Evolutionary conservation across 1,284 basidiomycete genomes (phyloP).

Genomic region (Rhodotorula sp.): DNA sequence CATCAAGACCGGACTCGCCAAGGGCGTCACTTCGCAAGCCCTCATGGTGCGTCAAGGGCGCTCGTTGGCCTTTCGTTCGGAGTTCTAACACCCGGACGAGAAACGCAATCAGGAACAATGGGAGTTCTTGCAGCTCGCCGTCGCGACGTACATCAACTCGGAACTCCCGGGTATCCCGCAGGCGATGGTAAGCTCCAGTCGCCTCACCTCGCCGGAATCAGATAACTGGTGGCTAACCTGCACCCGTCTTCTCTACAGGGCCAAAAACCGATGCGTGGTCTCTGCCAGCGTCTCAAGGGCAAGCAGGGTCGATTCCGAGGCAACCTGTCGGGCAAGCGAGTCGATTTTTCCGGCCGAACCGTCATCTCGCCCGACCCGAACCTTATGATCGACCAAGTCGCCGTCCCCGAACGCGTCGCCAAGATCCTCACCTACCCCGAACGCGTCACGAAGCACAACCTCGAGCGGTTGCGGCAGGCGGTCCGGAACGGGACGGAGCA

Average conservation of each 20-base stretch:
- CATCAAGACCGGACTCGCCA: slow-evolving; percentile 83
- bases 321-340: slow-evolving; percentile 97
- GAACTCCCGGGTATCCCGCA: slow-evolving; percentile 89
- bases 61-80: accelerated
- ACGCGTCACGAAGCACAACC: slow-evolving; percentile 88
- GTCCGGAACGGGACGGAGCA: slow-evolving; percentile 86
- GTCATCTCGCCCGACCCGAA: slow-evolving; percentile 99
- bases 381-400: slow-evolving; percentile 94
- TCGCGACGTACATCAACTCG: slow-evolving; percentile 98
- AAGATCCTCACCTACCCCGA: slow-evolving; percentile 97
- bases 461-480: slow-evolving; percentile 71
- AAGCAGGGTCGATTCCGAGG: slow-evolving; percentile 99
- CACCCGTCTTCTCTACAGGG: slow-evolving; percentile 51
- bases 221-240: background rate
- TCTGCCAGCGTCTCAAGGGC: slow-evolving; percentile 96
- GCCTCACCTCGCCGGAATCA: background rate
- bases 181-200: slow-evolving; percentile 54
- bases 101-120: slow-evolving; percentile 76
- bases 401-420: slow-evolving; percentile 93
- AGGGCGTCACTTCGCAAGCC: slow-evolving; percentile 81
- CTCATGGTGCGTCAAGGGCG: slow-evolving; percentile 66
- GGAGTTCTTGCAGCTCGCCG: slow-evolving; percentile 92
- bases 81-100: no score
- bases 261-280: slow-evolving; percentile 90
- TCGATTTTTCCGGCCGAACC: slow-evolving; percentile 97